A percentile compares a stretch with the other conserved stretches of the same genome.
phyloP scores from a whole-genome alignment of 257 asterid species.

The Cinchona pubescens region DNA sequence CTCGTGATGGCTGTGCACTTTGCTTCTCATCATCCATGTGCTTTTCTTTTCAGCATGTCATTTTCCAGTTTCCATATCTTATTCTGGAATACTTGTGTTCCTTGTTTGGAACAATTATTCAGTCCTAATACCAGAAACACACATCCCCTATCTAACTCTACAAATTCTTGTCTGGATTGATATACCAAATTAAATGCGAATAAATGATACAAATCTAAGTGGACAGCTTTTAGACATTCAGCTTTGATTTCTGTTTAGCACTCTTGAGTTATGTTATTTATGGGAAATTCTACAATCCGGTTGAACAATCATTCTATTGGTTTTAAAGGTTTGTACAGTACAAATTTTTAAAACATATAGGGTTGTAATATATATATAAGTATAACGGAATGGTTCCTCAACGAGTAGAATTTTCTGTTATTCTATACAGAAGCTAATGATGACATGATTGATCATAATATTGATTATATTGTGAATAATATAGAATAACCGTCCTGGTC shows the following conservation, averaged over 20 bases:
- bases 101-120: slow-evolving; percentile 14
- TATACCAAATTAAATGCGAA: slow-evolving; percentile 13
- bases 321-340: too few relatives aligned
- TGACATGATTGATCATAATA: not conserved
- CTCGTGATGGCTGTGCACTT: not conserved
- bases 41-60: slow-evolving; percentile 1
- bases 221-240: slow-evolving; percentile 8
- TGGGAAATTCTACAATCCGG: too few relatives aligned
- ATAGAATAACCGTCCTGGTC: too few relatives aligned
- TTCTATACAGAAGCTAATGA: too few relatives aligned
- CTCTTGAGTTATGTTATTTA: not conserved
- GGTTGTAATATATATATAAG: too few relatives aligned
- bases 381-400: too few relatives aligned
- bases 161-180: not conserved
- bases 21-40: slow-evolving; percentile 6
- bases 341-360: too few relatives aligned
- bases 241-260: not conserved
- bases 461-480: too few relatives aligned
- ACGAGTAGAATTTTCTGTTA: too few relatives aligned
- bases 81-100: slow-evolving; percentile 5
- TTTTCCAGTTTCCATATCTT: not conserved
- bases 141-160: not conserved
- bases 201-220: slow-evolving; percentile 15
- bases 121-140: slow-evolving; percentile 9
- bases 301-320: too few relatives aligned